A percentile compares a stretch with the other conserved stretches of the same genome.
These are phyloP conservation scores for Stephanodiscus triporus DNA, from an alignment of 108 stramenopile genomes.

Conservation along the genomic window DNA sequence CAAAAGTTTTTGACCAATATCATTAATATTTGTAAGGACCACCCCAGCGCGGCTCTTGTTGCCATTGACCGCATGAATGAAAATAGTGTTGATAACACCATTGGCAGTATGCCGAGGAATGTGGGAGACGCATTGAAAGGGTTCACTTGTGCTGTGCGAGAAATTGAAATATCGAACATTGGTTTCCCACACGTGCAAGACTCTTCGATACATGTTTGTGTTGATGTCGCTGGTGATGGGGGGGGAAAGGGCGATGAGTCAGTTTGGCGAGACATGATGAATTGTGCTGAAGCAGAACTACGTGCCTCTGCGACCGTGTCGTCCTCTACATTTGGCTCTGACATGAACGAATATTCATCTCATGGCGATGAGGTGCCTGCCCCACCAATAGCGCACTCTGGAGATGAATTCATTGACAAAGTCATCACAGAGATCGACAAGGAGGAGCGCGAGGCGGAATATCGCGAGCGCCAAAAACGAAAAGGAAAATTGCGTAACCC, in stretches of 20 bases:
- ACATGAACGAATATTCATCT: not conserved
- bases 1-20: constrained; percentile 83
- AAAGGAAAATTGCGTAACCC: constrained; percentile 52
- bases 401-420: constrained; percentile 57
- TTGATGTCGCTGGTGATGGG: constrained; percentile 36
- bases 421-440: constrained; percentile 79
- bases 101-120: constrained; percentile 24
- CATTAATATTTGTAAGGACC: constrained; percentile 74
- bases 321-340: constrained; percentile 27
- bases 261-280: constrained; percentile 73
- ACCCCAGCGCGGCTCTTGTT: constrained; percentile 66
- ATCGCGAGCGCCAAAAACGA: constrained; percentile 64
- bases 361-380: constrained; percentile 36
- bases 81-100: constrained; percentile 22
- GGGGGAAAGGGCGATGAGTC: constrained; percentile 22
- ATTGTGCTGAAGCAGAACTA: constrained; percentile 69
- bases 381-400: constrained; percentile 52
- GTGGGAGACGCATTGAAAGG: constrained; percentile 11
- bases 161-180: constrained; percentile 77
- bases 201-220: constrained; percentile 60
- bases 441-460: constrained; percentile 61
- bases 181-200: constrained; percentile 70
- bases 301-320: constrained; percentile 27
- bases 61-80: constrained; percentile 79
- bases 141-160: constrained; percentile 49